These are phyloP conservation scores for Chlamydomonas urium DNA, from an alignment of 139 green algal species.

Conservation along the genomic window DNA sequence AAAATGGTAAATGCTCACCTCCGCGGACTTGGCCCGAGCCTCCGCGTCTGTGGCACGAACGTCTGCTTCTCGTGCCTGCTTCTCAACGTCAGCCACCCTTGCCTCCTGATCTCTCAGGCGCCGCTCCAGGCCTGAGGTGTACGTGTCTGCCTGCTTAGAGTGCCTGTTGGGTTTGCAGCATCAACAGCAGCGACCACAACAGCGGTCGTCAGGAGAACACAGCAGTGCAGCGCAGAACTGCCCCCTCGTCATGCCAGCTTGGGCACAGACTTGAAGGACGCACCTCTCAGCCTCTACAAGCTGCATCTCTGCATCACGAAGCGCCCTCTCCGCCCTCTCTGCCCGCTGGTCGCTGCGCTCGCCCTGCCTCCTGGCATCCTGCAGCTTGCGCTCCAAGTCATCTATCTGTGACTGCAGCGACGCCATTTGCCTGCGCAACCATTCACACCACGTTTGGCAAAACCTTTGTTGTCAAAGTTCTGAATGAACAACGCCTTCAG, in stretches of 20 bases:
- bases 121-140: background rate
- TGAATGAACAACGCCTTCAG: background rate
- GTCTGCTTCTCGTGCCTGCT: background rate
- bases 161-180: background rate
- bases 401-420: conserved; percentile 32
- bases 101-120: background rate
- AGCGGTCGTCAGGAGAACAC: background rate
- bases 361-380: conserved; percentile 21
- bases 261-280: background rate
- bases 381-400: conserved; percentile 24
- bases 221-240: background rate
- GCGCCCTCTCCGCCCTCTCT: conserved; percentile 30
- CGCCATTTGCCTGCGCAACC: conserved; percentile 24
- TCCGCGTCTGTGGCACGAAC: background rate
- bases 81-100: background rate
- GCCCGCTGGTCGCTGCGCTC: conserved; percentile 38
- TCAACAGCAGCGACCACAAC: background rate
- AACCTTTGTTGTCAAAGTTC: background rate
- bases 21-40: no score
- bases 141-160: background rate
- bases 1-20: no score
- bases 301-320: conserved; percentile 20
- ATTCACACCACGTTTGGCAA: background rate
- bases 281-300: conserved; percentile 33
- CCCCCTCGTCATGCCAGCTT: background rate